Percentiles rank a stretch among this genome's conserved stretches.
Conservation (phyloP, 768 basidiomycete species). For the Lentinus tigrinus region DNA sequence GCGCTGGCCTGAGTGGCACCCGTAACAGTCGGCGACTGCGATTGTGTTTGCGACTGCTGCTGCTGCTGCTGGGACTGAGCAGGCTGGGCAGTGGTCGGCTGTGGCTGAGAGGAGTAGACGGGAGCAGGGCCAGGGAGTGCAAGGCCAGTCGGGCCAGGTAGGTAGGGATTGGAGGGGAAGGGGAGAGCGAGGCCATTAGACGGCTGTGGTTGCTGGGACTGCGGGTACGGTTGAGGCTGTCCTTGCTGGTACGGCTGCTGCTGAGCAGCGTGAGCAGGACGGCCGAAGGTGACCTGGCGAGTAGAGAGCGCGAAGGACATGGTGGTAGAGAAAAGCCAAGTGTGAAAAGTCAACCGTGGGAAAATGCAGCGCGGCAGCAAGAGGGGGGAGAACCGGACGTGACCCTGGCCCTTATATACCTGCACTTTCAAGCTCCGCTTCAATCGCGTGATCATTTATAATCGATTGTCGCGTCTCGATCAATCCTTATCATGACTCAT, state of each 20-base stretch:
- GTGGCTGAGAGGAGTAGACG: conserved; percentile 37
- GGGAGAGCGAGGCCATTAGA: conserved; percentile 57
- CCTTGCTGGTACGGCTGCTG: conserved; percentile 43
- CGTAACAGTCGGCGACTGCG: conserved; percentile 25
- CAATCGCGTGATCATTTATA: conserved; percentile 18
- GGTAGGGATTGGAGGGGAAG: conserved; percentile 43
- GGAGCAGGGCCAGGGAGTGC: conserved; percentile 55
- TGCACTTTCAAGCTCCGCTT: conserved; percentile 19
- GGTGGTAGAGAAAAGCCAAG: conserved; percentile 4
- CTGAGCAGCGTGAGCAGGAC: conserved; percentile 44
- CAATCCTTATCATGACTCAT: conserved; percentile 18
- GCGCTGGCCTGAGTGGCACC: conserved; percentile 37
- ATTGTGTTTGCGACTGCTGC: conserved; percentile 25
- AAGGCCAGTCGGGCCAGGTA: conserved; percentile 42
- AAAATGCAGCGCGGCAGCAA: conserved; percentile 16
- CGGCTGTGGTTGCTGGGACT: conserved; percentile 37
- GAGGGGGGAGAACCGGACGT: conserved; percentile 5
- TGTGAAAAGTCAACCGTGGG: conserved; percentile 19
- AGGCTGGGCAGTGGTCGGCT: conserved; percentile 3
- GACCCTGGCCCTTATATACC: conserved; percentile 14
- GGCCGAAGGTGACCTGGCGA: conserved; percentile 76
- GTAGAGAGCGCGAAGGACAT: conserved; percentile 72
- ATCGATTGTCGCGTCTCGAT: conserved; percentile 6
- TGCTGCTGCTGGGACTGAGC: conserved; percentile 23
- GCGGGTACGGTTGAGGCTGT: conserved; percentile 39